These are phyloP conservation scores for Hemisphaericaspora nanyangensis DNA, from an alignment of 805 yeast species.

Conservation along the genomic window DNA sequence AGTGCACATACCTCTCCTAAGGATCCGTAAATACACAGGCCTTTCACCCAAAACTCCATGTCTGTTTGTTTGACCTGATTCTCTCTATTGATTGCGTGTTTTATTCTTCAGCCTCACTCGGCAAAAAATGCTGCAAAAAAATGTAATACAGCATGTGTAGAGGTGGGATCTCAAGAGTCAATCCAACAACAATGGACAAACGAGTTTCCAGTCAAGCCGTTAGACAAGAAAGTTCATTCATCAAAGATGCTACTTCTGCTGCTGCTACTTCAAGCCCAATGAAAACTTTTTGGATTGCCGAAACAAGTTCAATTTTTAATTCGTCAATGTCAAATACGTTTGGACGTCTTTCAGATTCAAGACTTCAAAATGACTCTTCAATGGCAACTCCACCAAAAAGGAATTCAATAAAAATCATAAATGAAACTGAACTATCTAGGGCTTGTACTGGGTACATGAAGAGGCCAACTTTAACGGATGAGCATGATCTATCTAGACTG, in stretches of 20 bases:
- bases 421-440: conserved; percentile 2
- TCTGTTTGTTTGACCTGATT: no score
- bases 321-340: neutral
- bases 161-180: neutral
- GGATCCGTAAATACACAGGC: neutral
- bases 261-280: no score
- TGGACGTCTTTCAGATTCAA: neutral
- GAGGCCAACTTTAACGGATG: neutral
- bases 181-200: neutral
- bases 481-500: neutral
- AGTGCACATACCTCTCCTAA: conserved; percentile 30
- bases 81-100: no score
- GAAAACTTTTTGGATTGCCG: no score
- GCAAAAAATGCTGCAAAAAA: no score
- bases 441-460: neutral
- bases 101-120: no score
- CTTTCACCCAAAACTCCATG: neutral
- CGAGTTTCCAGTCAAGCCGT: neutral
- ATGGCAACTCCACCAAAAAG: conserved; percentile 1
- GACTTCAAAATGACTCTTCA: neutral
- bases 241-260: no score
- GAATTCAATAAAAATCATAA: conserved; percentile 3
- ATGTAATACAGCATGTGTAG: no score
- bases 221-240: no score
- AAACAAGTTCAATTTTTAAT: neutral